A percentile compares a stretch with the other conserved stretches of the same genome.
Evolutionary conservation across 2,329 filamentous ascomycete species (phyloP).

Genomic region (Talaromyces sp.): DNA sequence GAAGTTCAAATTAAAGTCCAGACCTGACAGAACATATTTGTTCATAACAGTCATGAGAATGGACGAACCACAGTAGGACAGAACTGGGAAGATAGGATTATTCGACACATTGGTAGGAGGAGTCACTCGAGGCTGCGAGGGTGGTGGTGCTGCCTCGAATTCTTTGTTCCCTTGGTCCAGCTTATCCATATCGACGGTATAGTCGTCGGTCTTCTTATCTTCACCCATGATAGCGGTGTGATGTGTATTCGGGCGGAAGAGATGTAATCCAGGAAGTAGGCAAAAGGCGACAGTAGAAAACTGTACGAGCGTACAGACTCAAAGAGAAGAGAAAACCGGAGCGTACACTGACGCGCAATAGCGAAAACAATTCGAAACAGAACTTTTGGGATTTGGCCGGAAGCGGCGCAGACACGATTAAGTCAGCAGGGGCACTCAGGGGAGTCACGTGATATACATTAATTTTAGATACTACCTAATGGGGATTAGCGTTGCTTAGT

Average conservation of each 20-base stretch:
- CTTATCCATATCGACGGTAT: slow-evolving; percentile 70
- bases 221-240: slow-evolving; percentile 67
- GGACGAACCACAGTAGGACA: slow-evolving; percentile 92
- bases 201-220: slow-evolving; percentile 84
- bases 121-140: slow-evolving; percentile 39
- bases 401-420: slow-evolving; percentile 9
- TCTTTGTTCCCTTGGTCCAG: slow-evolving; percentile 54
- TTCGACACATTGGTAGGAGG: slow-evolving; percentile 61
- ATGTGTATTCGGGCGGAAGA: not conserved
- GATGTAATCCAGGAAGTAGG: not conserved
- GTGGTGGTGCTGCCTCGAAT: slow-evolving; percentile 44
- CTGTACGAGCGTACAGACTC: not conserved
- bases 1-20: slow-evolving; percentile 93
- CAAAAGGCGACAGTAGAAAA: slow-evolving; percentile 3
- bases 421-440: slow-evolving; percentile 9
- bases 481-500: not conserved
- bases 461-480: not conserved
- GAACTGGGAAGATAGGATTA: slow-evolving; percentile 76
- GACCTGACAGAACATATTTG: slow-evolving; percentile 94
- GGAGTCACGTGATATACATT: not conserved
- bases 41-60: slow-evolving; percentile 99
- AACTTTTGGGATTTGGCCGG: slow-evolving; percentile 21
- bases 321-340: slow-evolving; percentile 3
- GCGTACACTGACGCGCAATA: slow-evolving; percentile 21
- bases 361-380: slow-evolving; percentile 10